Percentiles rank a stretch among this genome's conserved stretches.
These are phyloP conservation scores for Chlorella sorokiniana DNA, from an alignment of 139 green algal species.

Conservation along the genomic window DNA sequence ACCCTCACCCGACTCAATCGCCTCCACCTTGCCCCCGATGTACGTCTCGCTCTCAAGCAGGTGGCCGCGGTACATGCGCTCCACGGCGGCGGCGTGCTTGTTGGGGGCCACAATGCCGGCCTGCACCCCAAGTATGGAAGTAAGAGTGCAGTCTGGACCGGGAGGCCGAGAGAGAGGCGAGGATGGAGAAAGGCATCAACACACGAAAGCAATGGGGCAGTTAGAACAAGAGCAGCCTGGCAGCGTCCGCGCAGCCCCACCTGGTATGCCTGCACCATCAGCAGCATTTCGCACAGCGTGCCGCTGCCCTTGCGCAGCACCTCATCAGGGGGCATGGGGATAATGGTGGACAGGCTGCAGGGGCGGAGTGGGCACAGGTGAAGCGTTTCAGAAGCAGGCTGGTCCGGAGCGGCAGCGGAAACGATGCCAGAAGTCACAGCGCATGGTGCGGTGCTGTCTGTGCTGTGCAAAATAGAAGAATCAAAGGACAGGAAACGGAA, in stretches of 20 bases:
- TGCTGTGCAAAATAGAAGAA: too few species aligned
- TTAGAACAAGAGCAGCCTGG: not conserved
- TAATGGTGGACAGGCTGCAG: slow-evolving; percentile 90
- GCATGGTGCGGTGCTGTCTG: too few species aligned
- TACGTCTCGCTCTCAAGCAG: slow-evolving; percentile 98
- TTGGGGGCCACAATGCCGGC: slow-evolving; percentile 84
- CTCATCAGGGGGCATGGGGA: slow-evolving; percentile 97
- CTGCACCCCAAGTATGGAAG: not conserved
- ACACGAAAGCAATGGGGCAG: not conserved
- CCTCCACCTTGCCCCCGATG: slow-evolving; percentile 96
- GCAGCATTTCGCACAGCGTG: slow-evolving; percentile 97
- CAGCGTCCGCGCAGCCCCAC: not conserved
- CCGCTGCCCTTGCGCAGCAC: slow-evolving; percentile 95
- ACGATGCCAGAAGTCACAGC: too few species aligned
- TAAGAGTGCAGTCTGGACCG: too few species aligned
- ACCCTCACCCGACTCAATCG: slow-evolving; percentile 58
- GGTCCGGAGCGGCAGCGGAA: not conserved
- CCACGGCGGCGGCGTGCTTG: slow-evolving; percentile 82
- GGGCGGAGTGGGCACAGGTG: not conserved
- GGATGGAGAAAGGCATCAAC: too few species aligned
- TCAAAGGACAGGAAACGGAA: not conserved
- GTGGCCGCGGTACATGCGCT: slow-evolving; percentile 79
- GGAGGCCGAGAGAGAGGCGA: too few species aligned
- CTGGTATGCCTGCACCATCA: slow-evolving; percentile 87
- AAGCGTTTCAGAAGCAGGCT: not conserved